Evolutionary conservation across 2,329 filamentous ascomycete genomes (phyloP), one percentile per base, ranked within the genome.

Genomic region (Alternaria alternata): DNA sequence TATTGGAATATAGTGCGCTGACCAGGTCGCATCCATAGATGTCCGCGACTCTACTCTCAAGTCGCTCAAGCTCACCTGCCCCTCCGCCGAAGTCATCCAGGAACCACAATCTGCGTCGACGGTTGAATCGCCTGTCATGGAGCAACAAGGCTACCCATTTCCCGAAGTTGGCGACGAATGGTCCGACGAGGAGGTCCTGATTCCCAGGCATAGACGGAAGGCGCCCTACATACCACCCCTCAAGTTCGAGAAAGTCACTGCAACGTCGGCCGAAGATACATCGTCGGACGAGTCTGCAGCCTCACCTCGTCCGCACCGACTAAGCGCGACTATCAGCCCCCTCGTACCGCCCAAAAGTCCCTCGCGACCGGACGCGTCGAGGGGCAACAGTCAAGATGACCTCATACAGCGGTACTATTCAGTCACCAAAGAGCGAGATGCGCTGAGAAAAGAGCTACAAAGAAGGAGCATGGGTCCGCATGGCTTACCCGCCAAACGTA

Each of bases 351-450:
- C 75, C n/a, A 78, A 77, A 56, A 77, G 73, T 51, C 70, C 74
- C 2, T 78, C 76, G 43, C 65, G 75, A 26, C 75, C 73, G 41
- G 74, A 74, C 38, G 60, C 76, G 16, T 62, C 68, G 39, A 57
- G 66, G 18, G 72, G 74, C 18, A 75, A 70, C 52, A 77, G 71
- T 42, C 75, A 77, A 46, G 76, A 78, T n/a, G 75, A 78, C 49
- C 63, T 78, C 16, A 70, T 78, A 16, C 68, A 74, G 61, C 75
- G 75, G 26, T 77, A 77, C 65, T 78, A 78, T 56, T 71, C 76
- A 41, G 73, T 78, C n/a, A 76, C 76, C n/a, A 64, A 71, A 56
- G 76, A 78, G 61, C 68, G 76, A 36, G 76, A 78, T 56, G 74
- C 75, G 11, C 65, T 78, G 44, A 64, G 76, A 51, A 76, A 77